Evolutionary conservation across 2,329 filamentous ascomycete species (phyloP), one percentile per base, ranked within the genome.

Genomic region (Fusarium bactridioides): DNA sequence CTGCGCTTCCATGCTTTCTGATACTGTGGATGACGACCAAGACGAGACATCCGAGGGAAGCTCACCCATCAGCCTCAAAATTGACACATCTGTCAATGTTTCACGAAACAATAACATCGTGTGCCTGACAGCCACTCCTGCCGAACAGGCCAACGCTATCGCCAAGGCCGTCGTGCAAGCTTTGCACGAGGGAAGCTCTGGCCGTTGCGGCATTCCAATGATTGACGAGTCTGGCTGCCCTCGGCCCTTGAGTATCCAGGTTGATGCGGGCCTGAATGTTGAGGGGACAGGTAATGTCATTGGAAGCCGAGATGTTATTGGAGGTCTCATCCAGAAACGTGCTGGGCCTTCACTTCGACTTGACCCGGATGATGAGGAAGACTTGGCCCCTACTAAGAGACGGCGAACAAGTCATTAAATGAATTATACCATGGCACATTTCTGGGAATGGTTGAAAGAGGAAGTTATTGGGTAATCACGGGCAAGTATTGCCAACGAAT

Each of bases 101-200:
- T 78, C 79, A 41, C 84, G 83, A 67, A 82, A 82, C 77, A 81
- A 84, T 77, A 90, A 90, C 77, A 76, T 86, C 54, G 78, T 88
- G 50, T 83, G 84, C 25, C 76, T 87, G 25, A 74, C 79, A 1
- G 76, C 82, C 7, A 80, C 83, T 10, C 81, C 84, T 3, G 77
- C 82, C 10, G 77, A 79, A 9, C 80, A 82, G 51, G 84, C 85
- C 76, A 76, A 81, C 74, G 73, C 80, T 63, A 80, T 89, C 66
- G 83, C 85, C 15, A 77, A 80, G 12, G 80, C 85, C 8, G 78
- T 89, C 6, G 80, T 87, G 18, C 74, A 81, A 18, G 82, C 85
- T 5, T 76, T 89, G 5, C 79, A 83, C 40, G 79, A 84, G 33
- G 82, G 82, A 67, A 82, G 82, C 73, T 78, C 79, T 8, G 81